These are phyloP conservation scores for Syncephalastrum contaminatum DNA, from an alignment of 371 early-diverging fungal species.

Conservation along the genomic window DNA sequence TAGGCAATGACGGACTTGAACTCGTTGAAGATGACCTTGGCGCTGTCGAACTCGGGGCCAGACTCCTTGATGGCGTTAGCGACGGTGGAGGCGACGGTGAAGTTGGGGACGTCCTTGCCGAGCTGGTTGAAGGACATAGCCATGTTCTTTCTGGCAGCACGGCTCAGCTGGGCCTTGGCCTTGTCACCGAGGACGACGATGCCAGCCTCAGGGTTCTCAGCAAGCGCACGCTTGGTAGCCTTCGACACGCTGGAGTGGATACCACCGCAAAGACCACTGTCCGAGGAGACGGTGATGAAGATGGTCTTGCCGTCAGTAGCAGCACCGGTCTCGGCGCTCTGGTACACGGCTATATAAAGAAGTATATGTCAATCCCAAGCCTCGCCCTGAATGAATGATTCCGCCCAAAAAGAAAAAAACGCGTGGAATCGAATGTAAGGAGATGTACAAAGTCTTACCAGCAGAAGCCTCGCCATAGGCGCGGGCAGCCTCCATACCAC, in stretches of 20 bases:
- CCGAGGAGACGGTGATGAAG: conserved; percentile 88
- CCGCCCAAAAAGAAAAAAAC: neutral
- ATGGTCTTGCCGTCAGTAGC: conserved; percentile 59
- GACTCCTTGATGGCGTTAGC: conserved; percentile 75
- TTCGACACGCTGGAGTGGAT: conserved; percentile 96
- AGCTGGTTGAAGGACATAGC: conserved; percentile 86
- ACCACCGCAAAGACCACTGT: conserved; percentile 99
- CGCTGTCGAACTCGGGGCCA: conserved; percentile 69
- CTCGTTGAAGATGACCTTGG: conserved; percentile 89
- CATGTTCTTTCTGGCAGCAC: conserved; percentile 74
- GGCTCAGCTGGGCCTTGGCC: conserved; percentile 88
- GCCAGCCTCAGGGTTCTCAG: conserved; percentile 49
- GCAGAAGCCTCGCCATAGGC: conserved; percentile 77
- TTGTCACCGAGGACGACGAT: conserved; percentile 91
- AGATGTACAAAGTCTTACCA: conserved; percentile 10
- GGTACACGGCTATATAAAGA: conserved; percentile 65
- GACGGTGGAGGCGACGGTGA: conserved; percentile 84
- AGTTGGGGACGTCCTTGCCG: conserved; percentile 89
- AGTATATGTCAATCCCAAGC: too few relatives aligned
- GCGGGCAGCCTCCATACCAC: conserved; percentile 92
- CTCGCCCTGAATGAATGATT: neutral
- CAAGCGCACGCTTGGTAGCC: conserved; percentile 69
- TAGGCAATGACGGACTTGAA: conserved; percentile 95
- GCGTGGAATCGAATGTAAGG: neutral
- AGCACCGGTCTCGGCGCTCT: conserved; percentile 74